Conservation (phyloP, 148 eudicot species). For the Silene conica region DNA sequence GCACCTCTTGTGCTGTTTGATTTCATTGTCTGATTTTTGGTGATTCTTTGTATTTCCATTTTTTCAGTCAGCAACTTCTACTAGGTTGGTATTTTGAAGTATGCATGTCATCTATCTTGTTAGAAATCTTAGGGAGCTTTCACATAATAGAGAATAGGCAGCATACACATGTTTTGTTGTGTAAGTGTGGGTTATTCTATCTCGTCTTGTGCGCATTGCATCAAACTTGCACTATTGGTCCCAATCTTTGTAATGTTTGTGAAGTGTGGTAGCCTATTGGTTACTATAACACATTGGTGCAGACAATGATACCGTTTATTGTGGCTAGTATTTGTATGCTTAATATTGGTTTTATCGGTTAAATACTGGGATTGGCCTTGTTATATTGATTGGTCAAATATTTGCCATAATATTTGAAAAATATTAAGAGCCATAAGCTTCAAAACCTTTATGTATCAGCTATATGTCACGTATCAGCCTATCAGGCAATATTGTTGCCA, state of each 20-base stretch:
- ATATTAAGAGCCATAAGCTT: background rate
- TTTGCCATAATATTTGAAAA: background rate
- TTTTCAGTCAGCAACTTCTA: background rate
- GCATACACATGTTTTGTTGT: background rate
- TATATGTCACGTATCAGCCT: background rate
- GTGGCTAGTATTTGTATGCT: background rate
- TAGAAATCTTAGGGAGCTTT: background rate
- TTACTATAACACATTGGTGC: background rate
- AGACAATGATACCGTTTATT: background rate
- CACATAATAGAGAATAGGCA: background rate
- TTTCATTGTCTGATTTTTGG: background rate
- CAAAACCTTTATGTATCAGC: background rate
- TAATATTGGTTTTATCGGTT: background rate
- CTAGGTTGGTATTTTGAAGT: background rate
- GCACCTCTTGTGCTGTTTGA: background rate
- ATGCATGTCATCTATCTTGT: constrained; percentile 8
- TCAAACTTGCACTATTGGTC: background rate
- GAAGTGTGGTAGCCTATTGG: no score
- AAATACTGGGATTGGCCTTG: background rate
- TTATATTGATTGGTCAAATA: background rate
- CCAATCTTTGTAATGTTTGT: no score
- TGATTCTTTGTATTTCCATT: no score
- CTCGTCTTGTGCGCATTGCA: background rate
- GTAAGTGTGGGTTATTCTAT: background rate
- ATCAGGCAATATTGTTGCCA: background rate